Conservation (phyloP, 73 alveolate species). For the Symbiodinium pilosum region DNA sequence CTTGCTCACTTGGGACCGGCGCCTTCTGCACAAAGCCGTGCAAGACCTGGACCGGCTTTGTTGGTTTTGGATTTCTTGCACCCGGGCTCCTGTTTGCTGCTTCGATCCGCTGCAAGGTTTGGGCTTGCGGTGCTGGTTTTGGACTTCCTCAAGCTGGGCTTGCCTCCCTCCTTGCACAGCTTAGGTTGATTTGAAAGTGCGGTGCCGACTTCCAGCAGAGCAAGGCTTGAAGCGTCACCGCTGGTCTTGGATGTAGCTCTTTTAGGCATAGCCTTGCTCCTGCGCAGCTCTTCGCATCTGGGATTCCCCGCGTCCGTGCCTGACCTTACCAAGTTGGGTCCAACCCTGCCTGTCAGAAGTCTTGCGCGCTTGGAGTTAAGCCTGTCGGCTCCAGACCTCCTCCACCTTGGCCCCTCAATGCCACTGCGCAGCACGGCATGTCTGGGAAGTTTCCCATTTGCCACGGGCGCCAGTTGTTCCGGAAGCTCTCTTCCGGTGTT, state of each 20-base stretch:
- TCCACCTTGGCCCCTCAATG: conserved; percentile 22
- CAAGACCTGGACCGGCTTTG: not conserved
- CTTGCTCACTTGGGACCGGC: not conserved
- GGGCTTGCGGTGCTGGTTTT: not conserved
- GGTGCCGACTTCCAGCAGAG: not conserved
- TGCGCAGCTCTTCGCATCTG: not conserved
- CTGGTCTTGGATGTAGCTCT: not conserved
- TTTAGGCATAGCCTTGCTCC: not conserved
- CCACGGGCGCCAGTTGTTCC: not conserved
- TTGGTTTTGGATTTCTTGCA: conserved; percentile 26
- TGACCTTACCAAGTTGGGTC: not conserved
- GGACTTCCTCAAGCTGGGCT: conserved; percentile 27
- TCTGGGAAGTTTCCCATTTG: not conserved
- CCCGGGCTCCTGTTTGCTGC: not conserved
- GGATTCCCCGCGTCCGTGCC: not conserved
- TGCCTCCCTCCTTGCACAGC: not conserved
- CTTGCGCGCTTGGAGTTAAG: not conserved
- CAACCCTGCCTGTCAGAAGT: not conserved
- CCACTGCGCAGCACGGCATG: not conserved
- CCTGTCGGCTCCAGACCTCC: conserved; percentile 6
- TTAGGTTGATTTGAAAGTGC: not conserved
- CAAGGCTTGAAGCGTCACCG: not conserved
- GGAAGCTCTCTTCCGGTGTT: not conserved
- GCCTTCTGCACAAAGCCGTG: not conserved
- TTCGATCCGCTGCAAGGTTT: not conserved